Evolutionary conservation across 768 basidiomycete genomes (phyloP).

Genomic region (Exidia glandulosa): DNA sequence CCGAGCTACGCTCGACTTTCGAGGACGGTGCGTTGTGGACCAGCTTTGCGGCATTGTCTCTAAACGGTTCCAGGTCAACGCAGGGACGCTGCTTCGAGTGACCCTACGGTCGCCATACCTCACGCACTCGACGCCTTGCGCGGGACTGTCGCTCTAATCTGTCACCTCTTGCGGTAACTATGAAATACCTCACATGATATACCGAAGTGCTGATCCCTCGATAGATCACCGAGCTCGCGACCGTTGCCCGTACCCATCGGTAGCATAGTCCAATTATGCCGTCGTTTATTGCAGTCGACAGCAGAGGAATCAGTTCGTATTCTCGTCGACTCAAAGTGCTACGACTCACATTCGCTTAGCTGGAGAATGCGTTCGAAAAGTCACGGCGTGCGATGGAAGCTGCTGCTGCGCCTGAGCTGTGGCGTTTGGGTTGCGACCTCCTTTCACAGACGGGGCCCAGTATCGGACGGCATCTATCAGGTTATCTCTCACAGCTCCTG

Average conservation of each 20-base stretch:
- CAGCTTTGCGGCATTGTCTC: not conserved
- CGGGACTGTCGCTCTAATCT: conserved; percentile 39
- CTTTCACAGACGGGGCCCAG: conserved; percentile 31
- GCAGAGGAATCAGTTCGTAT: conserved; percentile 36
- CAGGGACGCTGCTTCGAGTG: conserved; percentile 15
- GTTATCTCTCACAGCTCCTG: conserved; percentile 43
- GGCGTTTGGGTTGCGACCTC: conserved; percentile 42
- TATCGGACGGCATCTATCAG: conserved; percentile 38
- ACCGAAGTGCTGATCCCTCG: not conserved
- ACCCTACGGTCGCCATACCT: conserved; percentile 40
- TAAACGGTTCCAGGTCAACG: conserved; percentile 2
- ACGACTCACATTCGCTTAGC: conserved; percentile 23
- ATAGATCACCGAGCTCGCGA: conserved; percentile 24
- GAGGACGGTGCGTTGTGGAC: conserved; percentile 28
- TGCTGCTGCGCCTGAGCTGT: conserved; percentile 37
- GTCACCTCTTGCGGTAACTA: conserved; percentile 48
- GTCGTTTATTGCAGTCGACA: conserved; percentile 35
- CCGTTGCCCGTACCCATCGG: conserved; percentile 66
- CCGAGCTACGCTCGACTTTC: conserved; percentile 50
- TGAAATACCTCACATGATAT: conserved; percentile 6
- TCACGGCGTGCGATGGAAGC: conserved; percentile 44
- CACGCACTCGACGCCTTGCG: conserved; percentile 52
- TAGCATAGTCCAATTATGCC: conserved; percentile 39
- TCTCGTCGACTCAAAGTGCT: not conserved
- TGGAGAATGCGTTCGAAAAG: conserved; percentile 38